phyloP scores from a whole-genome alignment of 768 basidiomycete species.

The Rhizopogon vesiculosus region DNA sequence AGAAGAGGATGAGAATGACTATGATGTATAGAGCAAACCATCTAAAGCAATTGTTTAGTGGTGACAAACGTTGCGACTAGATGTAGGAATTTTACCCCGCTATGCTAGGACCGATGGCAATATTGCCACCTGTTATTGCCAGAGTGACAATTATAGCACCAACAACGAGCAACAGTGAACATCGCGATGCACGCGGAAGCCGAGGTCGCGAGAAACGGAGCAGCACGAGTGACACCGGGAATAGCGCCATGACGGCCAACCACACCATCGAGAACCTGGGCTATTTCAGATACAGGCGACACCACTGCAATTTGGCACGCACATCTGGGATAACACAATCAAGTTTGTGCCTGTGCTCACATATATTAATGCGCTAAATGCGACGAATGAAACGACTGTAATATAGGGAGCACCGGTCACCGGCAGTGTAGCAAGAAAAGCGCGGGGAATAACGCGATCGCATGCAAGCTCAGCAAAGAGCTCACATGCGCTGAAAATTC shows the following conservation, averaged over 20 bases:
- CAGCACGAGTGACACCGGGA: constrained; percentile 54
- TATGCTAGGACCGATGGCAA: constrained; percentile 52
- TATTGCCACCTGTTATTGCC: constrained; percentile 52
- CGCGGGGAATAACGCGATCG: constrained; percentile 55
- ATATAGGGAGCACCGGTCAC: constrained; percentile 48
- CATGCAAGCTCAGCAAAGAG: constrained; percentile 52
- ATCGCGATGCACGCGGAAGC: constrained; percentile 37
- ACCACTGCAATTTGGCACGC: constrained; percentile 6
- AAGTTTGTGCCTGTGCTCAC: constrained; percentile 52
- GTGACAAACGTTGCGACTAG: not conserved
- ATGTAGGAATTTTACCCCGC: constrained; percentile 37
- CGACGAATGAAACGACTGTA: constrained; percentile 44
- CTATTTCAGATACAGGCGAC: not conserved
- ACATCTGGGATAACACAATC: constrained; percentile 56
- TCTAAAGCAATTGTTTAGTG: constrained; percentile 24
- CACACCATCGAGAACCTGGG: constrained; percentile 62
- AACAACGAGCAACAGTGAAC: constrained; percentile 37
- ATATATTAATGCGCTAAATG: constrained; percentile 50
- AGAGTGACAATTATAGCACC: constrained; percentile 37
- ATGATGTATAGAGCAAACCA: constrained; percentile 63
- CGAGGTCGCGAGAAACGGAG: constrained; percentile 65
- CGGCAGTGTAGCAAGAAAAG: constrained; percentile 46
- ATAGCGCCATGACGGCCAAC: constrained; percentile 61
- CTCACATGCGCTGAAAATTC: constrained; percentile 54
- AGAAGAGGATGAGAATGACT: constrained; percentile 40